Evolutionary conservation across 768 basidiomycete genomes (phyloP).

Genomic region (Kwoniella newhampshirensis): DNA sequence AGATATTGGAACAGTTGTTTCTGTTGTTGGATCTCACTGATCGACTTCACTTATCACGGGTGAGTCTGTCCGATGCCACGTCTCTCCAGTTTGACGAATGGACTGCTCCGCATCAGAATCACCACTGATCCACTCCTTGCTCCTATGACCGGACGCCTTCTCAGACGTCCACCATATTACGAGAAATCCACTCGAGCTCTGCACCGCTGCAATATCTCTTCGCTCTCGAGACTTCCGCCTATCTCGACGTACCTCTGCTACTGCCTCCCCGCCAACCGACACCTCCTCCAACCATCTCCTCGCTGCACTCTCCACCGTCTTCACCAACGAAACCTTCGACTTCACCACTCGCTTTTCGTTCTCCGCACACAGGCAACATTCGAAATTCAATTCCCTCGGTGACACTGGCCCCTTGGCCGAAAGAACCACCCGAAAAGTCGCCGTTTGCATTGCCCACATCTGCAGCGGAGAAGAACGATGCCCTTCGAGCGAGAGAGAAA

Average conservation of each 20-base stretch:
- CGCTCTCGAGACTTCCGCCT: slow-evolving; percentile 26
- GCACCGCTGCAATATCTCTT: slow-evolving; percentile 38
- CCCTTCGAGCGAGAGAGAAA: slow-evolving; percentile 29
- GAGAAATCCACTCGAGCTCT: slow-evolving; percentile 21
- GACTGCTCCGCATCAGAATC: no score
- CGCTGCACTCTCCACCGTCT: background rate
- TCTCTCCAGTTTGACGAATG: no score
- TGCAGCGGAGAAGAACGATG: slow-evolving; percentile 26
- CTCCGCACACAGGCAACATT: slow-evolving; percentile 7
- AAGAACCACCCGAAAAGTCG: slow-evolving; percentile 4
- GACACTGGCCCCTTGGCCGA: slow-evolving; percentile 8
- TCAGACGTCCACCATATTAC: background rate
- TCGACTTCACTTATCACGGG: slow-evolving; percentile 24
- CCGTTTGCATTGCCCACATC: slow-evolving; percentile 13
- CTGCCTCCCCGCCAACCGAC: background rate
- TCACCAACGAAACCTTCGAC: background rate
- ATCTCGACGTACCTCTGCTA: slow-evolving; percentile 35
- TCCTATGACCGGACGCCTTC: no score
- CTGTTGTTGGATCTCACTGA: slow-evolving; percentile 20
- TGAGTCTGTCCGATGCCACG: no score
- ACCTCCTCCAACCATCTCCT: background rate
- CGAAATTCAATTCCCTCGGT: slow-evolving; percentile 14
- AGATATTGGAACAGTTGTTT: slow-evolving; percentile 39
- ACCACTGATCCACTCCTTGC: no score
- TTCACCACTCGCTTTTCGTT: slow-evolving; percentile 10